These are phyloP conservation scores for Talaromyces albobiverticillius DNA, from an alignment of 2,329 filamentous ascomycete species.

Conservation along the genomic window DNA sequence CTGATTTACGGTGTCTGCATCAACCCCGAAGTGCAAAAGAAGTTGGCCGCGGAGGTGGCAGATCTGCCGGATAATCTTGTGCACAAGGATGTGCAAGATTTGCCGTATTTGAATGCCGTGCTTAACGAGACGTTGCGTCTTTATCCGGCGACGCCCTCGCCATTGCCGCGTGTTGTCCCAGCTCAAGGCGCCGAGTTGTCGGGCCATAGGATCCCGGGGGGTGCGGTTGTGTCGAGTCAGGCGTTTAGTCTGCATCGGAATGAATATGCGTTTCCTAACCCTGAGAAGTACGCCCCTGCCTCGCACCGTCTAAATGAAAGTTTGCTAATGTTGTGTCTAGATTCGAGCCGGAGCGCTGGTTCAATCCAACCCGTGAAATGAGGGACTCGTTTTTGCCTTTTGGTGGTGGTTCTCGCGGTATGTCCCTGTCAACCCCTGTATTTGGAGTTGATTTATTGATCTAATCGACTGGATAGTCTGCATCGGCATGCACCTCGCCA, in stretches of 20 bases:
- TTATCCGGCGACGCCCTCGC: constrained; percentile 55
- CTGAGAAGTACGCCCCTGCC: constrained; percentile 31
- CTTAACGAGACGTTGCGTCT: constrained; percentile 59
- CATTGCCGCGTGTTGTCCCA: constrained; percentile 53
- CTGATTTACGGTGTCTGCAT: constrained; percentile 36
- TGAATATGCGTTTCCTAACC: constrained; percentile 45
- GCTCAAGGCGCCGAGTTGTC: constrained; percentile 37
- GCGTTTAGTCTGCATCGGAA: constrained; percentile 55
- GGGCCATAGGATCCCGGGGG: constrained; percentile 47
- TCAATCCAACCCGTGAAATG: constrained; percentile 30
- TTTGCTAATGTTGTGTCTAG: background rate
- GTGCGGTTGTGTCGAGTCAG: constrained; percentile 51
- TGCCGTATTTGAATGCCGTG: constrained; percentile 55
- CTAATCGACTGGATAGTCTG: no score
- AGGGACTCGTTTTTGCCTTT: constrained; percentile 64
- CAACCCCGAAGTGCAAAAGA: constrained; percentile 34
- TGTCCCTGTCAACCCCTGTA: no score
- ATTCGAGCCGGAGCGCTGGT: constrained; percentile 54
- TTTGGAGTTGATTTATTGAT: no score
- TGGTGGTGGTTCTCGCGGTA: constrained; percentile 58
- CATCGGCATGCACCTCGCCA: constrained; percentile 64
- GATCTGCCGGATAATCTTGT: constrained; percentile 28
- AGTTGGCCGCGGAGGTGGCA: constrained; percentile 49
- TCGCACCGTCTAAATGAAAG: constrained; percentile 38
- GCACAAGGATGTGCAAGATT: constrained; percentile 46